Evolutionary conservation across 2,329 filamentous ascomycete species (phyloP), one percentile per base, ranked within the genome.

Genomic region (Microdochium bolleyi): DNA sequence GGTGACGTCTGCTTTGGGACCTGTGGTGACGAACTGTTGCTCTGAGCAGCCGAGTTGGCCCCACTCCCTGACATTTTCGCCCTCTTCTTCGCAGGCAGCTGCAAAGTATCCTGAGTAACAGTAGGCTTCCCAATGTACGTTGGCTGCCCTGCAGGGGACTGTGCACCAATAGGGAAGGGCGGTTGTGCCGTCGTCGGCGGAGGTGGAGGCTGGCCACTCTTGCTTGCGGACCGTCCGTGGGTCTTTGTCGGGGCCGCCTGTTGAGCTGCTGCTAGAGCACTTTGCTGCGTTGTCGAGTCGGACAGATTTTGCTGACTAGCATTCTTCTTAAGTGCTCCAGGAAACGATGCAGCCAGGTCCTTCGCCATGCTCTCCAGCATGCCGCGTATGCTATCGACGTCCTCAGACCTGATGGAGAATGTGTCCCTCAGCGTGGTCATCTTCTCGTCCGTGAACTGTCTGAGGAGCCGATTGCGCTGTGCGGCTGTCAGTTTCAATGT

Each of bases 101-200:
- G 74, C 37, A 85, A 68, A 51, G 79, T 77, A 0, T 75, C 73
- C 52, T 72, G 70, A 34, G 80, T 79, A 30, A 84, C 66, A 50
- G 75, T 70, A 2, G 75, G 70, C 62, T 73, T 77, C 62, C 67
- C 71, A 48, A 77, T 74, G 56, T 83, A 83, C 7, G 70, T 73
- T 2, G 82, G 82, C 53, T 79, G 77, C 13, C 81, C 82, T 56
- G 82, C 78, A 30, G 83, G 82, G 5, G 82, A 84, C 9, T 73
- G 68, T 19, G 73, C 76, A 13, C 76, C 76, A 53, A 84, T 75
- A 24, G 71, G 67, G 63, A 82, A 83, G 0, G 81, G 81, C 16
- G 80, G 76, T 56, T 83, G 79, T 14, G 75, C 61, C 1, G 76
- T 76, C 0, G 79, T 84, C 16, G 82, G 81, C 10, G 82, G 80